Evolutionary conservation across 345 rosid species (phyloP), one percentile per base, ranked within the genome.

Genomic region (Euclidium syriacum): DNA sequence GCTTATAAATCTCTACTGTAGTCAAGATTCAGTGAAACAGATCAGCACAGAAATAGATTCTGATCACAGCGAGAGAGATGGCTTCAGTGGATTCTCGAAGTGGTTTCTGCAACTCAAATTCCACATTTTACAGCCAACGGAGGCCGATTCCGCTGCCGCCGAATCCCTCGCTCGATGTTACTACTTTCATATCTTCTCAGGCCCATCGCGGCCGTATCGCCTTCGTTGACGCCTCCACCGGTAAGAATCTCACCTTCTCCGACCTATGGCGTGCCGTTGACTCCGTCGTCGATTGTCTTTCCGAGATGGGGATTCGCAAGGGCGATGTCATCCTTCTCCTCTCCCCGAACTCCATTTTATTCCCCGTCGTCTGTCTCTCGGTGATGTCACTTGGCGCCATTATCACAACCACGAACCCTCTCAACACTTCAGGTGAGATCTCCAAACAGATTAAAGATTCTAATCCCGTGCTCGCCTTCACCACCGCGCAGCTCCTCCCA

Each of bases 341-440:
- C 55, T 85, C 98, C 4, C 95, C 98, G 0, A 92, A 92, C 68
- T 92, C 98, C 44, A 74, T 89, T 51, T 73, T 73, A 64, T 89
- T 92, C 79, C 98, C 98, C 24, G 53, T 89, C 55, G 86, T 89
- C n/a, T 89, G 91, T 53, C 95, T 89, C 76, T 82, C 98, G 55
- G 95, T 89, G 12, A 82, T 92, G 95, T 92, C 95, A 2, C 80
- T 92, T 24, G 98, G 97, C 48, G 97, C 98, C 20, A 52, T 92
- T 22, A 85, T 92, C 76, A 92, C 95, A 70, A 89, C 98, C 66
- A 82, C 94, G 39, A 92, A 92, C 15, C 97, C 98, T 39, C 98
- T 92, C 70, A 92, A 89, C 81, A 92, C 96, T 29, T 30, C 86
- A 7, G 47, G 67, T 8, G 98, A 91, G 69, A 86, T 91, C 72